Base-by-base conservation (phyloP, 2,329 filamentous ascomycete genomes). In the Pleoardoris graminearum region DNA sequence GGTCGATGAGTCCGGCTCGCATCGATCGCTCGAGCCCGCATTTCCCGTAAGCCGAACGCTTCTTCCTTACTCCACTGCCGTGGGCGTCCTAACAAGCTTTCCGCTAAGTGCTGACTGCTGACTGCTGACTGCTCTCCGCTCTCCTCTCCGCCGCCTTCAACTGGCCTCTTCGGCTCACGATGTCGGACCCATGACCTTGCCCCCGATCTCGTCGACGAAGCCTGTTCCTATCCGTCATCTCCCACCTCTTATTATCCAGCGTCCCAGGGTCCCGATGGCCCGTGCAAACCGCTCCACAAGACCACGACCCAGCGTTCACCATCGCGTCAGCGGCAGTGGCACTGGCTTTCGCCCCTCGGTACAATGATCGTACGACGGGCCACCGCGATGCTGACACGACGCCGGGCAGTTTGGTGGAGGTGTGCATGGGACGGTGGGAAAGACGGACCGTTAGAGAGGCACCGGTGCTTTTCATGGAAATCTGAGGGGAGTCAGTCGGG, bases 91-190 rank as follows among this genome's bases (percentile, higher is more conserved):
- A 48, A 30, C 12, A 41, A 48, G 27, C 36, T 41, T 38, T 36
- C 35, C 22, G 46, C 36, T 27, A 48, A 33, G 27, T 33, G 19
- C 46, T 41, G 29, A 48, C 36, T n/a, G n/a, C n/a, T n/a, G n/a
- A n/a, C n/a, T n/a, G n/a, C n/a, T n/a, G n/a, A n/a, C n/a, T n/a
- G n/a, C 23, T 21, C 8, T 23, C 21, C 36, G 33, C n/a, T 25
- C 21, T 25, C 35, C 36, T 46, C 43, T 46, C 43, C 43, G 43
- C 43, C 23, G 16, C 8, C 11, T 23, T 7, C 36, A 36, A 48
- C 37, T 33, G 35, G 45, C 25, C 33, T 36, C 16, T 3, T 17
- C 33, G 33, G 10, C 33, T 36, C 14, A 14, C 10, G 4, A 12
- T 32, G 30, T 14, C 30, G 30, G n/a, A 10, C 30, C 30, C n/a